Evolutionary conservation across 495 filamentous ascomycete species (phyloP).

Genomic region (Filosporella fistucella): DNA sequence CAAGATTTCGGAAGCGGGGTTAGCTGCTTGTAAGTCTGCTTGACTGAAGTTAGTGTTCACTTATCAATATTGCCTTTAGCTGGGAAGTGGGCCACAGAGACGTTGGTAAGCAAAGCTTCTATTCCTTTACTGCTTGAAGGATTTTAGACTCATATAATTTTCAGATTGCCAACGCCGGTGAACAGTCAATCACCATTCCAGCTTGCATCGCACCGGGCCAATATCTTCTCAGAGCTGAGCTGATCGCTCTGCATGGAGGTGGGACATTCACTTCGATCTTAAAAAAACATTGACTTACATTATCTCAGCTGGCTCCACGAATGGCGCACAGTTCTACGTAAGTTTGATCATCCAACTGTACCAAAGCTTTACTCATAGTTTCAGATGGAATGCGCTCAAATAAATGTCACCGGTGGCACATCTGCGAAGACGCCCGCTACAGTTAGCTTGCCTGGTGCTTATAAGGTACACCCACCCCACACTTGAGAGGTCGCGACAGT

Average conservation of each 20-base stretch:
- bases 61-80: no score
- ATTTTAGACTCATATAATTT: no score
- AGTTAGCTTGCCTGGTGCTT: constrained; percentile 52
- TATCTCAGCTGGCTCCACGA: constrained; percentile 29
- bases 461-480: constrained; percentile 24
- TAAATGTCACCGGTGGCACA: constrained; percentile 46
- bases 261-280: no score
- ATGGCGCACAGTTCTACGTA: constrained; percentile 48
- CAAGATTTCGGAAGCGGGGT: constrained; percentile 20
- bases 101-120: no score
- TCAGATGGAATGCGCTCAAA: constrained; percentile 44
- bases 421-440: constrained; percentile 37
- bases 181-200: constrained; percentile 40
- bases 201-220: constrained; percentile 38
- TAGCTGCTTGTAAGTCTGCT: constrained; percentile 15
- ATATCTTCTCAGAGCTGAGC: constrained; percentile 48
- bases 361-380: background rate
- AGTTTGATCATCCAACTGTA: background rate
- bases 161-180: constrained; percentile 25
- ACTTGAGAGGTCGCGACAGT: no score
- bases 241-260: constrained; percentile 46
- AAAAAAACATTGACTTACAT: no score
- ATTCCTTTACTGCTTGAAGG: no score
- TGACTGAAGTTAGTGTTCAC: no score
- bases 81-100: constrained; percentile 13